These are phyloP conservation scores for Penicillium canariense DNA, from an alignment of 495 filamentous ascomycete species.

Conservation along the genomic window DNA sequence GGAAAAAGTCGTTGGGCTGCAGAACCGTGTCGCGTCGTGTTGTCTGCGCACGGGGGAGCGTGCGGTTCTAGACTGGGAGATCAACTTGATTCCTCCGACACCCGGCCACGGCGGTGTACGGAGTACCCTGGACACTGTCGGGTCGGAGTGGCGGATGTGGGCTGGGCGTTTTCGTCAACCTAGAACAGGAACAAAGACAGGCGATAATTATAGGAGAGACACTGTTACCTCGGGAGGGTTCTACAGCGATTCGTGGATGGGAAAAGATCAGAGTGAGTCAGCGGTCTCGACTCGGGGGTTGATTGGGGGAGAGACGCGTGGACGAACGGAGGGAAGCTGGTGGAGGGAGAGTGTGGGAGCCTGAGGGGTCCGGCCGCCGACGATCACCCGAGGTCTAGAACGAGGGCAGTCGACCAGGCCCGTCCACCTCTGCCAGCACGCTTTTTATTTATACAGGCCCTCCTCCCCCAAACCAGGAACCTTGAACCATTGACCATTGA, in stretches of 20 bases:
- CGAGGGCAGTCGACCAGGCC: no score
- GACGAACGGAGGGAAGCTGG: no score
- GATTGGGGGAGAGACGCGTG: no score
- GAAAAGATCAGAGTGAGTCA: slow-evolving; percentile 15
- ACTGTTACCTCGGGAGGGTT: neutral
- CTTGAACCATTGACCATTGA: no score
- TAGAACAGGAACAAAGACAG: neutral
- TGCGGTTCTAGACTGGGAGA: neutral
- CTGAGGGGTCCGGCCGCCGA: no score
- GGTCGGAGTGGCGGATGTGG: neutral
- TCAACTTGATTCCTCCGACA: neutral
- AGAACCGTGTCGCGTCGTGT: neutral
- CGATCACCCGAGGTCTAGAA: no score
- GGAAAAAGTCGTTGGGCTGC: neutral
- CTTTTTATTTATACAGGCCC: no score
- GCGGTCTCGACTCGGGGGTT: slow-evolving; percentile 7
- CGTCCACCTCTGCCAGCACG: no score
- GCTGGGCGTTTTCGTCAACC: neutral
- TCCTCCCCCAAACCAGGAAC: no score
- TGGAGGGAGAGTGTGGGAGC: no score
- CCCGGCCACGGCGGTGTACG: no score
- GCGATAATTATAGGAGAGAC: slow-evolving; percentile 1
- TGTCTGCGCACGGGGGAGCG: neutral
- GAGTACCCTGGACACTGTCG: neutral
- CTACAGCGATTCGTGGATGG: neutral